Evolutionary conservation across 2,329 filamentous ascomycete species (phyloP), one percentile per base, ranked within the genome.

Genomic region (Aureobasidium sp.): DNA sequence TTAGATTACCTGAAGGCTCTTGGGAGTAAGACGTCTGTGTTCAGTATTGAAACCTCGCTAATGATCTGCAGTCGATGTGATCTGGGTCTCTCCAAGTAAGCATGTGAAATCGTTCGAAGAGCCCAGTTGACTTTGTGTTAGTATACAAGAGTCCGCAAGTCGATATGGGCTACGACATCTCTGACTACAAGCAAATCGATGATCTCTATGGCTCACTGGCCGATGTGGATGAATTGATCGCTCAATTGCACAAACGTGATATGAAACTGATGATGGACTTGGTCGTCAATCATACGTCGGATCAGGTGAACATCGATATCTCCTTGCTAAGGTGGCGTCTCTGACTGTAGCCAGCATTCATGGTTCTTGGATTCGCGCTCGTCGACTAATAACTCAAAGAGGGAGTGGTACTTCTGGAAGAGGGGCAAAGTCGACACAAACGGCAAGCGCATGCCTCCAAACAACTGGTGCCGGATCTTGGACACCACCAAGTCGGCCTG

Each of bases 241-340:
- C 78, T 37, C 81, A 80, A 41, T 79, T 82, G 52, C 84, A 87
- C 64, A 73, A 80, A 20, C 78, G 85, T 8, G 84, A 81, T 7
- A 87, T 91, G 81, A 84, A 83, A 68, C 73, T 90, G 10, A 84
- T 91, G 64, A 80, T 90, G 65, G 87, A 91, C 69, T 76, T 91
- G 7, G 88, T 91, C 2, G 82, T 90, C 65, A 92, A 91, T 67
- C 88, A 92, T 71, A 89, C 87, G 0, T 88, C 84, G 1, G 82
- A 87, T 43, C 43, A 70, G 13, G 36, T 20, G 20, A 20, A 20
- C 1, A 20, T 20, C 20, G 20, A 20, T 20, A 20, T 20, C 20
- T 20, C 20, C 1, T 20, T 20, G 20, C 20, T 20, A 20, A 20
- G 20, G 20, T 20, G 20, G 20, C 20, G 20, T 20, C 20, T 32